Conservation (phyloP, 2,329 filamentous ascomycete species). For the Immersiporthe knoxdaviesiana region DNA sequence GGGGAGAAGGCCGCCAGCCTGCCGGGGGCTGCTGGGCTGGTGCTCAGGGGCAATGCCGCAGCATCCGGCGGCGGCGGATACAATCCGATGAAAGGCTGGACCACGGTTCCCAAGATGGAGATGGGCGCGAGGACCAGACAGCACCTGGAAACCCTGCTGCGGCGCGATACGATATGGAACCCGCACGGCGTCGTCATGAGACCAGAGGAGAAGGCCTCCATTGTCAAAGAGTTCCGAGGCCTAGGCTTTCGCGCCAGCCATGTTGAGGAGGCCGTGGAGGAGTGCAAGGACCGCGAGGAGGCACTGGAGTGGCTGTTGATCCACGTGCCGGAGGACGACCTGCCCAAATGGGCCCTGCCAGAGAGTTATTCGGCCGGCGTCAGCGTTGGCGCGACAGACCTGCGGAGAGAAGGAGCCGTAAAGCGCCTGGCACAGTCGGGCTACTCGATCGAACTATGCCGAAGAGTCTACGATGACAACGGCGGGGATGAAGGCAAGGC, state of each 20-base stretch:
- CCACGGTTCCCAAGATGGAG: slow-evolving; percentile 84
- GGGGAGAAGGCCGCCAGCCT: slow-evolving; percentile 70
- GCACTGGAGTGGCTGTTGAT: slow-evolving; percentile 94
- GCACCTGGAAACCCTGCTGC: slow-evolving; percentile 78
- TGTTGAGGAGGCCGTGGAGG: slow-evolving; percentile 80
- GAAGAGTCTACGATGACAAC: slow-evolving; percentile 72
- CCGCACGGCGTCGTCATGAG: slow-evolving; percentile 72
- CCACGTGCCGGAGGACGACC: slow-evolving; percentile 94
- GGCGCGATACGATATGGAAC: slow-evolving; percentile 84
- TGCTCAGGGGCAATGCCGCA: slow-evolving; percentile 52
- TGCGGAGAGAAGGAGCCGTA: slow-evolving; percentile 80
- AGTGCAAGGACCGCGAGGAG: slow-evolving; percentile 91
- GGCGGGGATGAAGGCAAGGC: slow-evolving; percentile 74
- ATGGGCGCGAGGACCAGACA: slow-evolving; percentile 82
- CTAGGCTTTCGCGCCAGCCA: slow-evolving; percentile 90
- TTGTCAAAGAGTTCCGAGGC: slow-evolving; percentile 74
- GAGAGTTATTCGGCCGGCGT: slow-evolving; percentile 91
- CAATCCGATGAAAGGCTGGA: slow-evolving; percentile 75
- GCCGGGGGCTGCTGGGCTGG: slow-evolving; percentile 60
- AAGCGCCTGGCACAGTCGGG: slow-evolving; percentile 81
- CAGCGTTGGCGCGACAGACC: slow-evolving; percentile 78
- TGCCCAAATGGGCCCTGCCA: slow-evolving; percentile 90
- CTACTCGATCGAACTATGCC: slow-evolving; percentile 83
- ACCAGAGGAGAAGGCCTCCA: slow-evolving; percentile 55
- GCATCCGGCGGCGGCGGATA: slow-evolving; percentile 39